phyloP scores from a whole-genome alignment of 805 yeast species.

The Yamadazyma akitaensis region DNA sequence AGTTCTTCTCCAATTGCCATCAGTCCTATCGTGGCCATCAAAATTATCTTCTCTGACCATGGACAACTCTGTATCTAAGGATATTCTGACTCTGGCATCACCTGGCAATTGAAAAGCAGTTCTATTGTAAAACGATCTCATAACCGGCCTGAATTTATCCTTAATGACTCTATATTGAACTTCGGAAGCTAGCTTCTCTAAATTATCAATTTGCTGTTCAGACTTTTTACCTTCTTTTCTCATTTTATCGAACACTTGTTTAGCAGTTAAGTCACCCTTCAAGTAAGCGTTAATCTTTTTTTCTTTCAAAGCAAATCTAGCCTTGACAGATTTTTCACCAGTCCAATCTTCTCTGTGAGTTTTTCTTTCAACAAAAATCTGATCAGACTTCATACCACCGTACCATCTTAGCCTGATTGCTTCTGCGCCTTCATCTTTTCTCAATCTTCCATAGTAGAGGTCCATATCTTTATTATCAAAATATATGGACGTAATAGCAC shows the following conservation, averaged over 20 bases:
- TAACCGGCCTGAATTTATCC: conserved; percentile 85
- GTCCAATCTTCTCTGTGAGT: conserved; percentile 99
- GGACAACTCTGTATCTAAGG: conserved; percentile 93
- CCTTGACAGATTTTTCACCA: conserved; percentile 98
- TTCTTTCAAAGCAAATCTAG: conserved; percentile 90
- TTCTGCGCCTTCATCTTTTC: conserved; percentile 98
- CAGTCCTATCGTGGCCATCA: conserved; percentile 87
- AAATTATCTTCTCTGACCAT: conserved; percentile 98
- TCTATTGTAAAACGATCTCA: conserved; percentile 94
- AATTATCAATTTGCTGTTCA: conserved; percentile 79
- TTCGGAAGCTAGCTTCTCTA: conserved; percentile 90
- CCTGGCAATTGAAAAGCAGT: conserved; percentile 99
- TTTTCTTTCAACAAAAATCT: conserved; percentile 92
- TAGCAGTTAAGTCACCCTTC: conserved; percentile 79
- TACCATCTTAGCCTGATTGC: conserved; percentile 98
- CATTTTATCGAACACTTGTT: conserved; percentile 87
- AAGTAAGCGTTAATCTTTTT: conserved; percentile 83
- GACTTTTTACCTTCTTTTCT: conserved; percentile 90
- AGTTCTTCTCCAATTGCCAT: conserved; percentile 96
- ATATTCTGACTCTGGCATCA: conserved; percentile 97
- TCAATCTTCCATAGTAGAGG: conserved; percentile 87
- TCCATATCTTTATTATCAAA: conserved; percentile 89
- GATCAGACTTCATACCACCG: conserved; percentile 94
- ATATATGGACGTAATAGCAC: conserved; percentile 95
- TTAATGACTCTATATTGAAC: conserved; percentile 87